Evolutionary conservation across 2,329 filamentous ascomycete genomes (phyloP), one percentile per base, ranked within the genome.

Genomic region (Beauveria scarabaeidicola): DNA sequence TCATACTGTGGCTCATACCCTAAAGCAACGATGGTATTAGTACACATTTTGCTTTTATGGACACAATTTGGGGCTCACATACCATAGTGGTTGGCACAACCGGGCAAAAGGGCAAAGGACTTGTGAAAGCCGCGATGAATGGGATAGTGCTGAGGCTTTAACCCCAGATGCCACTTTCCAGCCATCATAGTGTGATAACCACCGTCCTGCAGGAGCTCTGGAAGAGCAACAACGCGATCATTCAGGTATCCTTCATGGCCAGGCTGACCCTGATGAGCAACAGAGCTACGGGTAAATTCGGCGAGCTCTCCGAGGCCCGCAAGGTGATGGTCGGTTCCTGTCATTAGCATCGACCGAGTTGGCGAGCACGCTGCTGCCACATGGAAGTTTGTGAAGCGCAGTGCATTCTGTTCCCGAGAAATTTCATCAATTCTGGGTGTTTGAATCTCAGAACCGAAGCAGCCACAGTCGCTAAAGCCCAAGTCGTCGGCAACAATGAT

Each of bases 301-400:
- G 78, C 77, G 64, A 84, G 70, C 61, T 81, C 81, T 0, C 81
- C 82, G 0, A 84, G 70, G 1, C 81, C 76, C 5, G 76, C 76
- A 54, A 80, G 79, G 61, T 80, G 80, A 63, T 83, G 77, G 62
- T 84, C 80, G 4, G 68, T 68, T 9, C 68, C 69, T 9, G 82
- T 85, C 77, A 87, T 81, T 64, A 87, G 78, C 84, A 87, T 87
- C 19, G 83, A 81, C 41, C 84, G 75, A 3, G 82, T 84, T 1
- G 85, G 85, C 53, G 83, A 86, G 70, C 83, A 87, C 54, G 84
- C 84, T 2, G 83, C 81, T 0, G 85, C 84, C 1, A 83, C 81
- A 66, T 87, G 84, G 69, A 85, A 87, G 64, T 86, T 81, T 0
- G 83, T 86, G 66, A 86, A 84, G 5, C 83, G 79, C 21, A 87